Conservation (phyloP, 2,329 filamentous ascomycete species). For the Trichoderma sp. region DNA sequence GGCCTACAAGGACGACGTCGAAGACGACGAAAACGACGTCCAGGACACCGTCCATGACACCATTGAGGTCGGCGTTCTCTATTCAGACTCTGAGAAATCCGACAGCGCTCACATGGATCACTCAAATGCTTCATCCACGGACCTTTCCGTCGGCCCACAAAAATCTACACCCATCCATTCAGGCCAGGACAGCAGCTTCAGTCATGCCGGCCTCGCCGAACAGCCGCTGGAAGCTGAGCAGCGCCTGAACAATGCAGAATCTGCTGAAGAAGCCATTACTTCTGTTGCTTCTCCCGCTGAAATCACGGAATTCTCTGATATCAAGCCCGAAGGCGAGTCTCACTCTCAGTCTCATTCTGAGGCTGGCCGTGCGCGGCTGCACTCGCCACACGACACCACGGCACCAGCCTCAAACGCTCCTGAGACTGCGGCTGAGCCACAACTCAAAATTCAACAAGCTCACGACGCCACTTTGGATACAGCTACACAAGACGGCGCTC, state of each 20-base stretch:
- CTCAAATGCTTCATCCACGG: conserved; percentile 33
- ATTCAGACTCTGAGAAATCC: conserved; percentile 35
- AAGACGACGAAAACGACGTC: conserved; percentile 48
- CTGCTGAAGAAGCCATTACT: neutral
- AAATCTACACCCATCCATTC: conserved; percentile 22
- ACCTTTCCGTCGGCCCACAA: conserved; percentile 25
- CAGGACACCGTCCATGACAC: conserved; percentile 59
- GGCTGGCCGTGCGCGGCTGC: neutral
- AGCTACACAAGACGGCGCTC: neutral
- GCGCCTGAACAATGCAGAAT: neutral
- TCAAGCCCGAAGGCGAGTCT: neutral
- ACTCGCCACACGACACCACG: neutral
- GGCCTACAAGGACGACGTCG: conserved; percentile 32
- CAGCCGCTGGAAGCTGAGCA: neutral
- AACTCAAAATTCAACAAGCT: neutral
- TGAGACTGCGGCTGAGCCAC: conserved; percentile 4
- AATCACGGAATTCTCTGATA: neutral
- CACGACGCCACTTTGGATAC: conserved; percentile 7
- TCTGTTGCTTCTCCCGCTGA: neutral
- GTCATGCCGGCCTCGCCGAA: neutral
- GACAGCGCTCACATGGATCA: conserved; percentile 28
- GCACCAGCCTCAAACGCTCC: conserved; percentile 1
- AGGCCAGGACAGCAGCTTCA: neutral
- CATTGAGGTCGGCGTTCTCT: conserved; percentile 53
- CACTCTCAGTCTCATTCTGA: neutral